A percentile compares a stretch with the other conserved stretches of the same genome.
Evolutionary conservation across 345 rosid species (phyloP).

Genomic region (Arabidopsis arenosa): DNA sequence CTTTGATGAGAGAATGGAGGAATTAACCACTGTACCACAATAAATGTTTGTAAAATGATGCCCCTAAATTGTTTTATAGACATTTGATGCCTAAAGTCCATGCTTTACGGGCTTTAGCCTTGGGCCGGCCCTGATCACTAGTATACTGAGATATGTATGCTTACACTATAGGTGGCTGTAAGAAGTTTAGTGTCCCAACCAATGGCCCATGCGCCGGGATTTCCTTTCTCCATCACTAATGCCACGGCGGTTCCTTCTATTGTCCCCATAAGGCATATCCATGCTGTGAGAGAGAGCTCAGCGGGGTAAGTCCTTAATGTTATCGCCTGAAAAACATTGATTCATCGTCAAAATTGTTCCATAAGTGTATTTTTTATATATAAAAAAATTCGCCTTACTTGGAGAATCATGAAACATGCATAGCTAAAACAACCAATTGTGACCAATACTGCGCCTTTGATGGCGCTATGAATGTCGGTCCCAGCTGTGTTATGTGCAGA

Average conservation of each 20-base stretch:
- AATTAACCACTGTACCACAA: no score
- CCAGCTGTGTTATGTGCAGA: constrained; percentile 49
- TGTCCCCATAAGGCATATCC: constrained; percentile 84
- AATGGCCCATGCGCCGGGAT: constrained; percentile 60
- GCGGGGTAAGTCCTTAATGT: constrained; percentile 72
- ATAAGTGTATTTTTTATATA: not conserved
- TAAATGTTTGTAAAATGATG: no score
- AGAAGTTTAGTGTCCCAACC: constrained; percentile 76
- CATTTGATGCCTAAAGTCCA: no score
- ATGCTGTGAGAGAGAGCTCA: constrained; percentile 81
- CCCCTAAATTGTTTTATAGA: no score
- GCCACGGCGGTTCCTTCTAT: constrained; percentile 63
- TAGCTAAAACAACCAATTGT: constrained; percentile 71
- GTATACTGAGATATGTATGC: not conserved
- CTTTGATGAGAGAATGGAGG: no score
- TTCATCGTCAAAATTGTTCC: not conserved
- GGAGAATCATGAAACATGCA: constrained; percentile 79
- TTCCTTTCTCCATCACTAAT: constrained; percentile 73
- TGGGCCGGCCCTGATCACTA: no score
- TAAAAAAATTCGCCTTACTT: constrained; percentile 44
- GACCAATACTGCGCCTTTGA: constrained; percentile 72
- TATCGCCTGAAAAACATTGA: constrained; percentile 51
- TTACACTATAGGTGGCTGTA: constrained; percentile 75
- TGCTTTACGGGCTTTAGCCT: no score
- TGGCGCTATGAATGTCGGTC: constrained; percentile 50